Evolutionary conservation across 495 filamentous ascomycete species (phyloP).

Genomic region (Penicillium argentinense): DNA sequence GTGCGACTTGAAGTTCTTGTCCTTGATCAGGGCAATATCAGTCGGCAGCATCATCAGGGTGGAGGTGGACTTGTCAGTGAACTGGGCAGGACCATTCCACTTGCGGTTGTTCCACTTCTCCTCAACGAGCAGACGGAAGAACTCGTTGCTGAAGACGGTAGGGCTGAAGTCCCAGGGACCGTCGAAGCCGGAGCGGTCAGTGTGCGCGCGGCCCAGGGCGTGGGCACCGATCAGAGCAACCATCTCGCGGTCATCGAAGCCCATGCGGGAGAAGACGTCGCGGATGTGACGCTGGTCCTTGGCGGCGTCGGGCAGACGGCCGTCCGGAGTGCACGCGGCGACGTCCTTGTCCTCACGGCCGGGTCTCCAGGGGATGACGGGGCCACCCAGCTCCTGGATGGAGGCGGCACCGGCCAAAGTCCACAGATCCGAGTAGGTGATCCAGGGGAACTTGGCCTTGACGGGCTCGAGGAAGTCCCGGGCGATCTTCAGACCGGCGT

Average conservation of each 20-base stretch:
- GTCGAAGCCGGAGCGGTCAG: conserved; percentile 82
- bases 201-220: conserved; percentile 89
- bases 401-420: conserved; percentile 83
- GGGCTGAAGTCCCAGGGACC: conserved; percentile 98
- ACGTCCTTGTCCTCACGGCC: conserved; percentile 82
- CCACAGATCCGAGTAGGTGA: conserved; percentile 94
- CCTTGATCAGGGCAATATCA: conserved; percentile 84
- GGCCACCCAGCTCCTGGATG: conserved; percentile 94
- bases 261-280: conserved; percentile 94
- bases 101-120: conserved; percentile 93
- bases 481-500: conserved; percentile 84
- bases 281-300: conserved; percentile 83
- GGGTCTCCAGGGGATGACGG: conserved; percentile 83
- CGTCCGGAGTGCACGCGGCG: conserved; percentile 89
- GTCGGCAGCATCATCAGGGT: conserved; percentile 96
- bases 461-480: conserved; percentile 91
- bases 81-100: conserved; percentile 90
- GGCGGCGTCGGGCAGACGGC: conserved; percentile 86
- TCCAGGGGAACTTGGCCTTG: conserved; percentile 91
- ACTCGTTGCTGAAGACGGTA: conserved; percentile 93
- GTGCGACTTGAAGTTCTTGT: conserved; percentile 81
- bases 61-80: conserved; percentile 80
- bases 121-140: conserved; percentile 78
- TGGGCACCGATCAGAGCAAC: conserved; percentile 89
- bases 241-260: conserved; percentile 96